Percentiles rank a stretch among this genome's conserved stretches.
Evolutionary conservation across 1,284 basidiomycete genomes (phyloP).

Genomic region (Sutorius eximius): DNA sequence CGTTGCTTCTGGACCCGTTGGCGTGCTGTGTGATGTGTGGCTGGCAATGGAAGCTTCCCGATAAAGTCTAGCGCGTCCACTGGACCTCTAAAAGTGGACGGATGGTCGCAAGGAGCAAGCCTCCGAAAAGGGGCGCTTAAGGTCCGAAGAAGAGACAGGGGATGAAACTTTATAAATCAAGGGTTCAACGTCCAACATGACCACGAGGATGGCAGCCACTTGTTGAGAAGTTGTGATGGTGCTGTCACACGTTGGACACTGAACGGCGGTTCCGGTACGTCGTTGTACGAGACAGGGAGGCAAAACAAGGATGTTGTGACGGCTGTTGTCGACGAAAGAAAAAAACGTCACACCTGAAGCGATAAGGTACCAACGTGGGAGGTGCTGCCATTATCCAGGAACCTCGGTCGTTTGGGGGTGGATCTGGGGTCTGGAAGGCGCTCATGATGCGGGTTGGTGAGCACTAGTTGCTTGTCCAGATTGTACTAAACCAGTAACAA

Average conservation of each 20-base stretch:
- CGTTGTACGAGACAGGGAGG: neutral
- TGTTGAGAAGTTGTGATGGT: neutral
- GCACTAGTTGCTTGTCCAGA: neutral
- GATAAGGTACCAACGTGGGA: neutral
- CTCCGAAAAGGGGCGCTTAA: constrained; percentile 33
- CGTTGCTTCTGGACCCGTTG: constrained; percentile 13
- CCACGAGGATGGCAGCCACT: constrained; percentile 19
- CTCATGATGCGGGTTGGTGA: neutral
- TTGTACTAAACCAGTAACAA: constrained; percentile 16
- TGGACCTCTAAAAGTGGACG: constrained; percentile 7
- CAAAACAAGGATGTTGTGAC: neutral
- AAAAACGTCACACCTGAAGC: neutral
- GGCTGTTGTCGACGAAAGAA: neutral
- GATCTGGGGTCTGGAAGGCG: neutral
- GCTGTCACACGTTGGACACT: neutral
- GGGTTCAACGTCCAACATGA: constrained; percentile 19
- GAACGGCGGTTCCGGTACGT: neutral
- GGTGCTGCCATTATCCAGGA: neutral
- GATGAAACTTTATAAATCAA: constrained; percentile 22
- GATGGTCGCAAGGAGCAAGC: constrained; percentile 1
- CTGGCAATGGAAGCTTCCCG: constrained; percentile 11
- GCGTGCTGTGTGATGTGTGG: constrained; percentile 27
- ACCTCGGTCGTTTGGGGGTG: neutral
- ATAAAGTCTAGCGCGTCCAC: constrained; percentile 15
- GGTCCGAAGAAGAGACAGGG: constrained; percentile 27